phyloP scores from a whole-genome alignment of 1,284 basidiomycete genomes.

The Cryptococcus jaspeensis region DNA sequence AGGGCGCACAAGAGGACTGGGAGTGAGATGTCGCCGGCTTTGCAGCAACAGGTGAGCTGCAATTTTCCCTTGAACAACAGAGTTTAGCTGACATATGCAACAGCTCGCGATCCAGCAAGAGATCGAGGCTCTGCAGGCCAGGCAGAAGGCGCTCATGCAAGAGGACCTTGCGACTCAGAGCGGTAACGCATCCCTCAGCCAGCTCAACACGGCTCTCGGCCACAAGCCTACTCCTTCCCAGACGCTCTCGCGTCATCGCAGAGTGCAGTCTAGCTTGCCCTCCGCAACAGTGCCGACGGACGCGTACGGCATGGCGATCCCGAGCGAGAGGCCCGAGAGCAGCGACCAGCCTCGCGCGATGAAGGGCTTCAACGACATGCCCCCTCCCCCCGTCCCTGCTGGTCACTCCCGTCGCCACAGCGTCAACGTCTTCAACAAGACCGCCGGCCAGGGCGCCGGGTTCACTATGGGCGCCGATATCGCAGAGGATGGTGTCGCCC shows the following conservation, averaged over 20 bases:
- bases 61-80: neutral
- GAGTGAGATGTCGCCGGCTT: slow-evolving; percentile 64
- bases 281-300: slow-evolving; percentile 40
- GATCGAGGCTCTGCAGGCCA: slow-evolving; percentile 85
- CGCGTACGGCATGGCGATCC: slow-evolving; percentile 1
- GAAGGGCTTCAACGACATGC: slow-evolving; percentile 31
- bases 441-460: slow-evolving; percentile 34
- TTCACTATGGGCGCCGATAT: slow-evolving; percentile 39
- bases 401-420: slow-evolving; percentile 91
- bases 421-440: slow-evolving; percentile 69
- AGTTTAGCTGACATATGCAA: slow-evolving; percentile 1
- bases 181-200: slow-evolving; percentile 60
- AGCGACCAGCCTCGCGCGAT: slow-evolving; percentile 18
- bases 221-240: slow-evolving; percentile 28
- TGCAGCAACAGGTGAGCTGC: slow-evolving; percentile 77
- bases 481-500: slow-evolving; percentile 38
- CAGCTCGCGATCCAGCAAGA: slow-evolving; percentile 86
- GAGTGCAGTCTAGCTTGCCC: slow-evolving; percentile 72
- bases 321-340: slow-evolving; percentile 4
- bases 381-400: slow-evolving; percentile 26
- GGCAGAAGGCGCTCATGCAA: slow-evolving; percentile 82
- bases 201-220: slow-evolving; percentile 22
- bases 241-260: slow-evolving; percentile 64
- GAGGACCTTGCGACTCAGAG: slow-evolving; percentile 71
- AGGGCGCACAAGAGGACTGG: slow-evolving; percentile 55